Evolutionary conservation across 2,329 filamentous ascomycete species (phyloP).

Genomic region (Aureobasidium sp.): DNA sequence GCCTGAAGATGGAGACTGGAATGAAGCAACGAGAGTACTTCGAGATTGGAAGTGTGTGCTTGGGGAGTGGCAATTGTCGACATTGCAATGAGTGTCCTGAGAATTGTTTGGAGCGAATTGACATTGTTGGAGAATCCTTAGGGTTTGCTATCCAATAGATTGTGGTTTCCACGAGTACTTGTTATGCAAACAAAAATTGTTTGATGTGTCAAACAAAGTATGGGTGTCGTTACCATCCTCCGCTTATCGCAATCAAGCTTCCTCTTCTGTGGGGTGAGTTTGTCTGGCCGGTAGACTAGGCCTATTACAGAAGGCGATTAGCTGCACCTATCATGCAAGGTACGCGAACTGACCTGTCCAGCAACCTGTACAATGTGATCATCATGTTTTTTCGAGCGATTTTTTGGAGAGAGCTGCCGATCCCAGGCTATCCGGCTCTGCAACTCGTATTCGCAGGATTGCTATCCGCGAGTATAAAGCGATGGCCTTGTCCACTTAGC

Average conservation of each 20-base stretch:
- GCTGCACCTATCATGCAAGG: background rate
- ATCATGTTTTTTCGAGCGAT: background rate
- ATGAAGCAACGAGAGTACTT: background rate
- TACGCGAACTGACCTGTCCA: background rate
- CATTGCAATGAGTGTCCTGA: background rate
- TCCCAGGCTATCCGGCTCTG: background rate
- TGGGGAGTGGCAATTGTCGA: background rate
- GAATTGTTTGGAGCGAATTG: background rate
- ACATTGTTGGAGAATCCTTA: background rate
- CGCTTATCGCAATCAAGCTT: slow-evolving; percentile 5
- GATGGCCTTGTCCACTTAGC: background rate
- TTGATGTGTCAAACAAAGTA: background rate
- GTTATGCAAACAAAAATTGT: background rate
- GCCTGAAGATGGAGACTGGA: background rate
- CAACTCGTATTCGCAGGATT: background rate
- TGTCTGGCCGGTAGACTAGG: background rate
- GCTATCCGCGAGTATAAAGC: background rate
- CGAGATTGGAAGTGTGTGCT: background rate
- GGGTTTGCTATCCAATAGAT: background rate
- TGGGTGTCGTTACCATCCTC: background rate
- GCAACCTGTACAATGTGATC: background rate
- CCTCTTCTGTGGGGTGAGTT: background rate
- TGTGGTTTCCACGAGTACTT: background rate
- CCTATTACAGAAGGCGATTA: background rate
- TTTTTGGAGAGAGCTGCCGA: background rate